Evolutionary conservation across 192 early-diverging fungal species (phyloP).

Genomic region (Mortierella claussenii): DNA sequence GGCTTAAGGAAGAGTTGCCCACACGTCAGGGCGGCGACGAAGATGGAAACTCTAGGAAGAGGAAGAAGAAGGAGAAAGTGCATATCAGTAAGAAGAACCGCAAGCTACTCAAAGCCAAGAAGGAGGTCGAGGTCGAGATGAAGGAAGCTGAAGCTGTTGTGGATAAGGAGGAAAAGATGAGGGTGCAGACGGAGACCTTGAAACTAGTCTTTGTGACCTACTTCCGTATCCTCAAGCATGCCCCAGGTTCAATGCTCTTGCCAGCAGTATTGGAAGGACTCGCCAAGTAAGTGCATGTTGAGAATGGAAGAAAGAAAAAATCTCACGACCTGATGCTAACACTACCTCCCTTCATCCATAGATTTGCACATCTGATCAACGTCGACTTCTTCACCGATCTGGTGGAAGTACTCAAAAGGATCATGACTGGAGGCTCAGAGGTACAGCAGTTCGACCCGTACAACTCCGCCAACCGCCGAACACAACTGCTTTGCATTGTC

Average conservation of each 20-base stretch:
- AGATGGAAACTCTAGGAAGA: slow-evolving; percentile 60
- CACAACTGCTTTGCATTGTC: slow-evolving; percentile 87
- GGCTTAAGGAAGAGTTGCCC: slow-evolving; percentile 85
- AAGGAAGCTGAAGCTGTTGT: slow-evolving; percentile 93
- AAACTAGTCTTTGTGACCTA: slow-evolving; percentile 95
- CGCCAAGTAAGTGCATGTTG: slow-evolving; percentile 69
- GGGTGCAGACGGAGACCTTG: slow-evolving; percentile 90
- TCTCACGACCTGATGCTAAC: too few species aligned
- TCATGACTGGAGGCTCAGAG: slow-evolving; percentile 71
- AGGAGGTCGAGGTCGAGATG: slow-evolving; percentile 81
- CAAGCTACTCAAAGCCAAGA: slow-evolving; percentile 79
- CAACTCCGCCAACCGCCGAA: slow-evolving; percentile 65
- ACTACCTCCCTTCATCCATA: too few species aligned
- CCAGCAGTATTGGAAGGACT: slow-evolving; percentile 85
- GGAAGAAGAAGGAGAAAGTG: slow-evolving; percentile 64
- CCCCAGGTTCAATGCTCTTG: slow-evolving; percentile 75
- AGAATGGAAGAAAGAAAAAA: too few species aligned
- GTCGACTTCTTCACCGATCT: slow-evolving; percentile 96
- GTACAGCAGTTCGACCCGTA: slow-evolving; percentile 55
- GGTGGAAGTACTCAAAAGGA: slow-evolving; percentile 82
- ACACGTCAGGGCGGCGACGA: slow-evolving; percentile 62
- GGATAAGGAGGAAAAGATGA: slow-evolving; percentile 83
- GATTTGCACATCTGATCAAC: slow-evolving; percentile 96
- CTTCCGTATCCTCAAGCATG: slow-evolving; percentile 93
- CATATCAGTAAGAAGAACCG: slow-evolving; percentile 73